Conservation (phyloP, 2,329 filamentous ascomycete genomes). For the Exserohilum turcica region DNA sequence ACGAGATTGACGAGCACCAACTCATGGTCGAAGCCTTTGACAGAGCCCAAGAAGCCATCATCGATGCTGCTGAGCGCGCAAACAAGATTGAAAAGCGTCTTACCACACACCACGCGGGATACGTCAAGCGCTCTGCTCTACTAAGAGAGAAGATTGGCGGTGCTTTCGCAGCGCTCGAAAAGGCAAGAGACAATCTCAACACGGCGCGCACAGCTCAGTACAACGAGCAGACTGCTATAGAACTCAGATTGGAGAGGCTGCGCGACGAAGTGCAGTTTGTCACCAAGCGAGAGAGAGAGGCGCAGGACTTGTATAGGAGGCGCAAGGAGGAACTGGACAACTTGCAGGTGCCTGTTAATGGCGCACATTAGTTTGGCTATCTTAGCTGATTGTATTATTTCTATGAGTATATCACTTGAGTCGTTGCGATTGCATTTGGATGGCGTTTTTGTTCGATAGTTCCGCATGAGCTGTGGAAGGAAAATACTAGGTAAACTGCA, state of each 20-base stretch:
- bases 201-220: constrained; percentile 77
- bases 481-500: neutral
- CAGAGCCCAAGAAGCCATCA: constrained; percentile 73
- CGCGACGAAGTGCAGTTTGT: constrained; percentile 84
- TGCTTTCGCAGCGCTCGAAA: constrained; percentile 74
- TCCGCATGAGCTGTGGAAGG: neutral
- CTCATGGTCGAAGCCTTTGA: constrained; percentile 76
- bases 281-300: constrained; percentile 81
- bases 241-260: constrained; percentile 71
- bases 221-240: constrained; percentile 78
- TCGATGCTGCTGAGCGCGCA: constrained; percentile 74
- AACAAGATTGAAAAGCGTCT: constrained; percentile 95
- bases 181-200: constrained; percentile 72
- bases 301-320: constrained; percentile 81
- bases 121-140: constrained; percentile 82
- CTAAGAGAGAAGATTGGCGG: constrained; percentile 79
- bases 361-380: constrained; percentile 35
- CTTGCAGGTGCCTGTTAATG: constrained; percentile 53
- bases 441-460: constrained; percentile 7
- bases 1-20: constrained; percentile 71
- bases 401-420: neutral
- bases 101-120: constrained; percentile 83
- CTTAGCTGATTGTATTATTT: neutral
- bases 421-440: constrained; percentile 10
- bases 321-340: constrained; percentile 77